These are phyloP conservation scores for Aspergillus calidoustus DNA, from an alignment of 2,329 filamentous ascomycete genomes.

Conservation along the genomic window DNA sequence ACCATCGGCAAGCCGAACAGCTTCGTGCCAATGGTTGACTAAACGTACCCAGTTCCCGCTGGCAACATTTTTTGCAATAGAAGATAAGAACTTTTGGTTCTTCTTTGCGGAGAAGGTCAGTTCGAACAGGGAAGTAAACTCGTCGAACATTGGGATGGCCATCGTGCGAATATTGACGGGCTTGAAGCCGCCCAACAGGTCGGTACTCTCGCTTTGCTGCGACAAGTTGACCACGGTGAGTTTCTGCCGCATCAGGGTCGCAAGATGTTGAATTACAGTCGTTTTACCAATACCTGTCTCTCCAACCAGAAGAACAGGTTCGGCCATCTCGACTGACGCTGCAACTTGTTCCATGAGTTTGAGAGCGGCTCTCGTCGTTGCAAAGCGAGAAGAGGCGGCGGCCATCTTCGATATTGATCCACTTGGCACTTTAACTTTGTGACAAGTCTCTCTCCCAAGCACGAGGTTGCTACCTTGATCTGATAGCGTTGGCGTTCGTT, in stretches of 20 bases:
- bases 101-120: constrained; percentile 85
- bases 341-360: constrained; percentile 87
- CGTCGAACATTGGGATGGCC: constrained; percentile 86
- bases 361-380: constrained; percentile 83
- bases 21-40: constrained; percentile 85
- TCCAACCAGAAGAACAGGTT: constrained; percentile 92
- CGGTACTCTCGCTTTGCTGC: constrained; percentile 96
- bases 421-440: constrained; percentile 58
- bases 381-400: constrained; percentile 63
- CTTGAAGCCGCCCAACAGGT: constrained; percentile 94
- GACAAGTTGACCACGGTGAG: constrained; percentile 94
- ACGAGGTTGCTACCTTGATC: constrained; percentile 62
- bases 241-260: constrained; percentile 80
- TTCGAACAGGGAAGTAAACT: constrained; percentile 88
- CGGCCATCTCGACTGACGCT: constrained; percentile 78
- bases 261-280: constrained; percentile 90
- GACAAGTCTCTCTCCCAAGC: constrained; percentile 69
- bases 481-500: constrained; percentile 72
- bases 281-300: constrained; percentile 99
- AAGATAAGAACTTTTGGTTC: constrained; percentile 84
- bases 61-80: constrained; percentile 76
- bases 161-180: constrained; percentile 88
- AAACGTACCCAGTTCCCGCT: constrained; percentile 87
- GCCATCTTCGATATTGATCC: constrained; percentile 50
- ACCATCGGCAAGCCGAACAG: constrained; percentile 81